phyloP scores from a whole-genome alignment of 1,284 basidiomycete species.

The Moesziomyces globuligerus region DNA sequence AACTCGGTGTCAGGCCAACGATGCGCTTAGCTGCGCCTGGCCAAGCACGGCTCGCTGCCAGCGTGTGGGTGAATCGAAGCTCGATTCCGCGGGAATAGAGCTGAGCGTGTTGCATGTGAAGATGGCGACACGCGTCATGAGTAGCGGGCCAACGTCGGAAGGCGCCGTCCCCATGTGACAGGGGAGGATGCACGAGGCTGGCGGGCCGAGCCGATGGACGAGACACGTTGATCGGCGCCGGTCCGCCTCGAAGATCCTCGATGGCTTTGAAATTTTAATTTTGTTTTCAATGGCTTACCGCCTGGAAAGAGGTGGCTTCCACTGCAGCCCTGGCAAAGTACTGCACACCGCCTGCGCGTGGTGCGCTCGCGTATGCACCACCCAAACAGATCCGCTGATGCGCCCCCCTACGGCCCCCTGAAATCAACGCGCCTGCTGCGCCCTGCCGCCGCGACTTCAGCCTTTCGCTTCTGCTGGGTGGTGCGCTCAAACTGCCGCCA shows the following conservation, averaged over 20 bases:
- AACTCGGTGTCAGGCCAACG: no score
- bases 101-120: no score
- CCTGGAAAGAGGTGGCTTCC: not conserved
- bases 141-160: not conserved
- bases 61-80: no score
- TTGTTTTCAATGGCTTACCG: not conserved
- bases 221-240: not conserved
- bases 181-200: not conserved
- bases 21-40: no score
- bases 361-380: conserved; percentile 7
- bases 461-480: no score
- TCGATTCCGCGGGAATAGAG: no score
- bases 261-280: not conserved
- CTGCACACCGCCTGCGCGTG: not conserved
- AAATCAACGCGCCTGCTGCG: not conserved
- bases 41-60: no score
- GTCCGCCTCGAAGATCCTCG: not conserved
- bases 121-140: not conserved
- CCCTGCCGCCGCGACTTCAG: no score
- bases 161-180: not conserved
- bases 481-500: no score
- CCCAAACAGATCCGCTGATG: conserved; percentile 7
- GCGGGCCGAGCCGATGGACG: not conserved
- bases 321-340: not conserved
- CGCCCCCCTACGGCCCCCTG: not conserved